Evolutionary conservation across 106 monocot genomes (phyloP), one percentile per base, ranked within the genome.

Genomic region (Platanthera zijinensis): DNA sequence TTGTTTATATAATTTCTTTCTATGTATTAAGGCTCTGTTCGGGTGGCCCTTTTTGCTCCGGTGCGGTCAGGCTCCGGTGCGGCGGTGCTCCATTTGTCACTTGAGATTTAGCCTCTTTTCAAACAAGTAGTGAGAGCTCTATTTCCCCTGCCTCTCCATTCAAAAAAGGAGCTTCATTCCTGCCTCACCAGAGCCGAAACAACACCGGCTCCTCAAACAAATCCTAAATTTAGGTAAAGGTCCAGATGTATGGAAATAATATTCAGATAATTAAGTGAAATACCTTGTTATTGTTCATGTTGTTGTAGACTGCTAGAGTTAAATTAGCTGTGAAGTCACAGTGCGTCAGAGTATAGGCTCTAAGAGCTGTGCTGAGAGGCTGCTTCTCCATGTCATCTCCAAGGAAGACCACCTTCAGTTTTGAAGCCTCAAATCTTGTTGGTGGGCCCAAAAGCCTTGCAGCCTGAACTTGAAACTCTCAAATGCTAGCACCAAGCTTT

Each of bases 251-350:
- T 57, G 57, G 14, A 57, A 57, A 57, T 18, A 3, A 13, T 17
- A 57, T n/a, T 32, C 17, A 57, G 17, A 76, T 63, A 69, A 25
- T 69, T 11, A 69, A 69, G 18, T 12, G 28, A 46, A 69, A 32
- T 84, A 95, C 95, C 89, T 87, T 86, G 61, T 91, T 82, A 78
- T 79, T 85, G 69, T 78, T 81, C n/a, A 84, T 87, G 51, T 28
- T n/a, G 51, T 84, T 87, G 72, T 85, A 89, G 72, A 96, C 87
- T 17, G 84, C 90, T 54, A 96, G 79, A 6, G 88, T 96, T 56
- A 96, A 59, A 77, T 96, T 87, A 46, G 93, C 96, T 69, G 93
- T 93, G 75, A 90, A 91, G 79, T 96, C 96, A 78, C 96, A 96
- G 75, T 96, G 93, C 10, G 86, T 93, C 52, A 93, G 90, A 59